phyloP scores from a whole-genome alignment of 805 yeast genomes.

The Candida morakotiae region DNA sequence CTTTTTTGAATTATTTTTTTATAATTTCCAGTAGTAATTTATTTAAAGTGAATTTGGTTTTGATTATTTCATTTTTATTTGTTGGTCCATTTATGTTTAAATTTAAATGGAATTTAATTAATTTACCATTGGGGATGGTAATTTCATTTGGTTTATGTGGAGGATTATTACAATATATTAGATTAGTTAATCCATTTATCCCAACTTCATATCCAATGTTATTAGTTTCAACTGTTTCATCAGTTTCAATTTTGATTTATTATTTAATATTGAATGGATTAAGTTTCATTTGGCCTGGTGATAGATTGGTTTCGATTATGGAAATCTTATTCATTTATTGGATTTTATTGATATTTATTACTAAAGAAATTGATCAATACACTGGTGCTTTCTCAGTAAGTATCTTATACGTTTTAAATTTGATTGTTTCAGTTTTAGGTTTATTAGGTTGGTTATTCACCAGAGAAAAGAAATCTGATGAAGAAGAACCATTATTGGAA shows the following conservation, averaged over 20 bases:
- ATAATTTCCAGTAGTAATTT: slow-evolving; percentile 50
- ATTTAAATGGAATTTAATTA: slow-evolving; percentile 41
- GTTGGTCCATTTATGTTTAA: slow-evolving; percentile 42
- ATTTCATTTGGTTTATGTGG: slow-evolving; percentile 31
- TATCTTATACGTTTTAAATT: slow-evolving; percentile 41
- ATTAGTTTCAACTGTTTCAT: slow-evolving; percentile 39
- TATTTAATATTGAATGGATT: slow-evolving; percentile 50
- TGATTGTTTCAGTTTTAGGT: slow-evolving; percentile 50
- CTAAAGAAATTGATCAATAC: slow-evolving; percentile 39
- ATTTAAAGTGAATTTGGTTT: slow-evolving; percentile 47
- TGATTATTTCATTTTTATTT: slow-evolving; percentile 47
- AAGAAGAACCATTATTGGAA: slow-evolving; percentile 7
- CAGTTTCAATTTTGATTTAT: slow-evolving; percentile 50
- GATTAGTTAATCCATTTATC: slow-evolving; percentile 24
- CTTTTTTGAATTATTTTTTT: slow-evolving; percentile 56
- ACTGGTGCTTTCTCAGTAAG: slow-evolving; percentile 51
- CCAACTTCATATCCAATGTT: slow-evolving; percentile 35
- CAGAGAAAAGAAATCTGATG: slow-evolving; percentile 10
- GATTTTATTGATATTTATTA: slow-evolving; percentile 44
- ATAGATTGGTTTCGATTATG: slow-evolving; percentile 38
- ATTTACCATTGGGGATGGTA: slow-evolving; percentile 57
- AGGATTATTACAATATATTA: slow-evolving; percentile 6
- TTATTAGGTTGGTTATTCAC: slow-evolving; percentile 40
- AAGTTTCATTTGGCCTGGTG: slow-evolving; percentile 34
- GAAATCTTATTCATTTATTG: slow-evolving; percentile 57